Evolutionary conservation across 73 alveolate genomes (phyloP).

Genomic region (Loxodes magnus): DNA sequence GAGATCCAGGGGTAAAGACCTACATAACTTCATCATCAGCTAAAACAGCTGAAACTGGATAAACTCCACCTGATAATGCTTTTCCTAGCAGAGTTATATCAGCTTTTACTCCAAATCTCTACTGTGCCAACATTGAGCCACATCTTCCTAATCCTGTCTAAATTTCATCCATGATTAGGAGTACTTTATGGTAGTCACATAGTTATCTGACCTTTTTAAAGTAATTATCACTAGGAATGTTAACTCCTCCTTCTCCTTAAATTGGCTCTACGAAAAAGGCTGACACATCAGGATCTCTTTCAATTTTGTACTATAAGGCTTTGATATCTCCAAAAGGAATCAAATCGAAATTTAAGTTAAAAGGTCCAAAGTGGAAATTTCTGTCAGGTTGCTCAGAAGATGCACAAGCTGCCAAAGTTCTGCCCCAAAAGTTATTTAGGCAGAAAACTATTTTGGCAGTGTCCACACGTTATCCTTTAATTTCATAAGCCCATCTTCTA

Average conservation of each 20-base stretch:
- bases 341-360: constrained; percentile 65
- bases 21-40: constrained; percentile 53
- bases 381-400: constrained; percentile 77
- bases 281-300: constrained; percentile 42
- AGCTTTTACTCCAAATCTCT: constrained; percentile 62
- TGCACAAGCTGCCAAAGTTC: constrained; percentile 86
- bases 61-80: constrained; percentile 86
- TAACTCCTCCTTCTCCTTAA: constrained; percentile 94
- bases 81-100: constrained; percentile 32
- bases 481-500: constrained; percentile 91
- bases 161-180: constrained; percentile 77
- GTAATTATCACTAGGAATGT: constrained; percentile 66
- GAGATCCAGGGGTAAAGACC: constrained; percentile 62
- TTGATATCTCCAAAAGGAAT: constrained; percentile 64
- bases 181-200: constrained; percentile 62
- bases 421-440: constrained; percentile 87
- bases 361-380: constrained; percentile 81
- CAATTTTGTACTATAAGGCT: constrained; percentile 38
- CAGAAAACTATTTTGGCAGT: constrained; percentile 54
- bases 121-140: constrained; percentile 75
- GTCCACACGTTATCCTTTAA: constrained; percentile 68
- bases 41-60: constrained; percentile 76
- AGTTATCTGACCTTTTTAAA: constrained; percentile 26
- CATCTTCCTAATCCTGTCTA: constrained; percentile 90
- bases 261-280: constrained; percentile 83